phyloP scores from a whole-genome alignment of 257 asterid species.

The Capsicum chinense region DNA sequence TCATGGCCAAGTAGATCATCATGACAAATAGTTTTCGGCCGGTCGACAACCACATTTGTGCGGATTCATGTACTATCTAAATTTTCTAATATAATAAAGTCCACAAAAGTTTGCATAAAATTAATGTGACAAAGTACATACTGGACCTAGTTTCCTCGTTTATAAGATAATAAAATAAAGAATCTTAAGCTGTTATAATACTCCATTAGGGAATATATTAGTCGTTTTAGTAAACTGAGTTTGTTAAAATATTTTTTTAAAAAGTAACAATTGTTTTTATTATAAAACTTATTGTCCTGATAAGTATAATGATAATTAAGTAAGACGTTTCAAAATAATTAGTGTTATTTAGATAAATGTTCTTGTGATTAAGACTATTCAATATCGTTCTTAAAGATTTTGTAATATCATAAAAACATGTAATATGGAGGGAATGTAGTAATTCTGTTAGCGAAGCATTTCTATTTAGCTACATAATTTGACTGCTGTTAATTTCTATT shows the following conservation, averaged over 20 bases:
- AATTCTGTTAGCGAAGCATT: too few species aligned
- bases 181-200: neutral
- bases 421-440: neutral
- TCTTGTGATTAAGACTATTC: neutral
- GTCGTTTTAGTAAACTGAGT: neutral
- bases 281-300: neutral
- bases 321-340: neutral
- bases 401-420: neutral
- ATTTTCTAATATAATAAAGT: neutral
- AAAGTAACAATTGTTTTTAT: neutral
- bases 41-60: conserved; percentile 19
- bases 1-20: conserved; percentile 11
- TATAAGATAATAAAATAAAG: neutral
- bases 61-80: conserved; percentile 16
- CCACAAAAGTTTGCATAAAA: neutral
- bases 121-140: conserved; percentile 20
- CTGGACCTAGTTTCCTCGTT: neutral
- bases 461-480: neutral
- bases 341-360: neutral
- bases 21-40: neutral
- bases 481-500: neutral
- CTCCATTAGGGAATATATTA: neutral
- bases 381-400: too few species aligned
- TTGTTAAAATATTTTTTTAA: neutral
- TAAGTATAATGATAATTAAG: neutral